Evolutionary conservation across 306 rosid species (phyloP), one percentile per base, ranked within the genome.

Genomic region (Dicorynia guianensis): DNA sequence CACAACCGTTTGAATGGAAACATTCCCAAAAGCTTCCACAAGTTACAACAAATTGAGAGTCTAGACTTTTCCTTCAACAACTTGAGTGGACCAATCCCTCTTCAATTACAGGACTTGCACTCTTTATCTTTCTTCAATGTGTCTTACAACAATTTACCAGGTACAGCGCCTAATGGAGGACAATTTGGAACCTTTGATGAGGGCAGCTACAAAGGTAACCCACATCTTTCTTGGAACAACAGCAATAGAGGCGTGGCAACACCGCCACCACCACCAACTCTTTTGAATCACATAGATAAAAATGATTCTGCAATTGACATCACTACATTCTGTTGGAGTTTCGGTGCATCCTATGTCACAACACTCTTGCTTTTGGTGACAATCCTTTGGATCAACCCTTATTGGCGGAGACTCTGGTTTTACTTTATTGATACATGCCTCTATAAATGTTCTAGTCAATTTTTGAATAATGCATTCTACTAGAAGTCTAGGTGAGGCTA

Each of bases 311-410:
- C 3, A 3, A 49, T 67, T 30, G 72, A 67, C 35, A 30, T 67
- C 4, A 67, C 9, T 5, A 4, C 46, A 1, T 49, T 67, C 12
- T 13, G 13, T 14, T 49, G 72, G 72, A 67, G 72, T 34, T 67
- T 67, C 33, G 36, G 8, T 3, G 72, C 17, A 8, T 34, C 60
- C 9, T 67, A 33, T 67, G 44, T 48, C 13, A 6, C 7, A 0
- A n/a, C 49, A n/a, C 12, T 67, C 3, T 0, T 49, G 18, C 9
- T 33, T 1, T 5, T 48, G 5, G 44, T 15, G 11, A 48, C 30
- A n/a, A 10, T 67, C 35, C 60, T 67, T 5, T 48, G 72, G 46
- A 67, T 67, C 72, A 67, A 67, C n/a, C 72, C 60, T 34, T 2
- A 9, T 15, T 67, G 60, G 72, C 46, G 35, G 8, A 13, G 33